These are phyloP conservation scores for Rhynchospora breviuscula DNA, from an alignment of 176 grass and related monocot species.

Conservation along the genomic window DNA sequence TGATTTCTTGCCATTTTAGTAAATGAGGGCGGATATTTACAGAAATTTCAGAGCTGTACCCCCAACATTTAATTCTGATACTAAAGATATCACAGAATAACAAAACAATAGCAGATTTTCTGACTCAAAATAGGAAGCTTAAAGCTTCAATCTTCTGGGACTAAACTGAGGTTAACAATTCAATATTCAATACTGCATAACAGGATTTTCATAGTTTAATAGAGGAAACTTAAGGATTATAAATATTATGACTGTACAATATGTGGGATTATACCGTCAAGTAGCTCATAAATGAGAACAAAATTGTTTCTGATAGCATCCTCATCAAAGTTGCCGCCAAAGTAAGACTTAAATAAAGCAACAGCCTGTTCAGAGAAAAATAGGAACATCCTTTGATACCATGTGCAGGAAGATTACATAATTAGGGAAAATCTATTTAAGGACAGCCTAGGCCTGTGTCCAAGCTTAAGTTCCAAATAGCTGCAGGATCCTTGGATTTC, in stretches of 20 bases:
- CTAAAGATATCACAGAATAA: not conserved
- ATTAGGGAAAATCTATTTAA: not conserved
- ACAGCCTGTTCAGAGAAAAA: conserved; percentile 67
- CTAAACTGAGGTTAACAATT: not conserved
- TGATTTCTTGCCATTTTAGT: not conserved
- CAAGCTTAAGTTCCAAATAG: not conserved
- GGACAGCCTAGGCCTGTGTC: not conserved
- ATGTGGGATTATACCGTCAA: conserved; percentile 72
- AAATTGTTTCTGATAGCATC: conserved; percentile 99
- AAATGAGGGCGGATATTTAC: not conserved
- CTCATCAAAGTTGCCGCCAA: conserved; percentile 93
- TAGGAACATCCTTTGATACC: not conserved
- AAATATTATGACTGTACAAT: not conserved
- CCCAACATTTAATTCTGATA: not conserved
- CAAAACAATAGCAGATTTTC: not conserved
- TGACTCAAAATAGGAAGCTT: not conserved
- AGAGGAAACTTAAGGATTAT: conserved; percentile 23
- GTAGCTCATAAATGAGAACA: conserved; percentile 98
- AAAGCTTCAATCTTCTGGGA: not conserved
- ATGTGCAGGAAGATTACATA: not conserved
- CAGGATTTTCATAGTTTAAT: not conserved
- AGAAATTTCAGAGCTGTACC: not conserved
- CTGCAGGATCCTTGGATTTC: not conserved
- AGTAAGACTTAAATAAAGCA: conserved; percentile 95
- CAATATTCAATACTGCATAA: not conserved